Conservation (phyloP, 805 yeast genomes). For the Starmerella ratchasimensis region DNA sequence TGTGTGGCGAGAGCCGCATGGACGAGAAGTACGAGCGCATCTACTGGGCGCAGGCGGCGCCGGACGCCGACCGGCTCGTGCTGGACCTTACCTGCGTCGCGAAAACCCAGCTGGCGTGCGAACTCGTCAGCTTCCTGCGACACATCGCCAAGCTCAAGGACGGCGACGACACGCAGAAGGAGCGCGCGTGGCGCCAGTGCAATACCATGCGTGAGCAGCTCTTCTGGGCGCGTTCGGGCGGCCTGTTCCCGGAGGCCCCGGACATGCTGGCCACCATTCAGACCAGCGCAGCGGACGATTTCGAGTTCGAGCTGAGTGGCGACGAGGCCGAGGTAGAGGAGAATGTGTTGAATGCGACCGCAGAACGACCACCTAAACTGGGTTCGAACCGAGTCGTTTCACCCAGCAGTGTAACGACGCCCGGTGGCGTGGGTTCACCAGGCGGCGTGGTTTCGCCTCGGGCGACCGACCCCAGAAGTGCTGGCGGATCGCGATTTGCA, state of each 20-base stretch:
- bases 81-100: conserved; percentile 71
- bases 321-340: neutral
- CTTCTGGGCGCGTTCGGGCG: conserved; percentile 74
- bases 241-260: conserved; percentile 18
- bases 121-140: conserved; percentile 63
- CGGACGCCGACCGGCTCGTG: conserved; percentile 26
- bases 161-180: conserved; percentile 31
- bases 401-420: too few relatives aligned
- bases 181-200: conserved; percentile 51
- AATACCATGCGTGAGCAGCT: conserved; percentile 53
- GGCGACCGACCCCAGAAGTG: too few relatives aligned
- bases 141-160: conserved; percentile 44
- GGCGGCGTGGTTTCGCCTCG: too few relatives aligned
- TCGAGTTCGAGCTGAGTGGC: neutral
- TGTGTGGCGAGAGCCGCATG: conserved; percentile 69
- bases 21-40: conserved; percentile 64
- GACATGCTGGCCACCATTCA: conserved; percentile 3
- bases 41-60: conserved; percentile 41
- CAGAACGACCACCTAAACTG: too few relatives aligned
- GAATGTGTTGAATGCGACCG: neutral
- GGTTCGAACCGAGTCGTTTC: too few relatives aligned
- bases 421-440: too few relatives aligned
- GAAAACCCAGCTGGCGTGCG: conserved; percentile 70
- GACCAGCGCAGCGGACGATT: conserved; percentile 1
- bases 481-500: too few relatives aligned